Conservation (phyloP, 495 filamentous ascomycete species). For the Clavariopsis aquatica region DNA sequence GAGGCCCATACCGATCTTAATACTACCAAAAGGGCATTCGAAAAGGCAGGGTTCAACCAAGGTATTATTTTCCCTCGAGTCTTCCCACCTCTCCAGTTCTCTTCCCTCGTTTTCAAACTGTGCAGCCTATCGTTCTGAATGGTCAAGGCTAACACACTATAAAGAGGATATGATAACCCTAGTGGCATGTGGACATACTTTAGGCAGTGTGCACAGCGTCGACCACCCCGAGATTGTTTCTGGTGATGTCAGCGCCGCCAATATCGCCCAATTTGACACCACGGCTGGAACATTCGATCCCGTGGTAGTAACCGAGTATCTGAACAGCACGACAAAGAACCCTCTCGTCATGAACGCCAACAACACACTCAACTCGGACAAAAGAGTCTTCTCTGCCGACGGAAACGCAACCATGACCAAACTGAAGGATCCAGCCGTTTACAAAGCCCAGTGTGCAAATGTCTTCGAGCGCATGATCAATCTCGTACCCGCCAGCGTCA, state of each 20-base stretch:
- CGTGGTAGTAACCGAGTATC: constrained; percentile 19
- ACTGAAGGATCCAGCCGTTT: background rate
- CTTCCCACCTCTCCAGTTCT: too few species aligned
- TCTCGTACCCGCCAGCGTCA: constrained; percentile 3
- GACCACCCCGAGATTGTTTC: constrained; percentile 10
- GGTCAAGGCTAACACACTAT: background rate
- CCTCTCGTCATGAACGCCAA: constrained; percentile 22
- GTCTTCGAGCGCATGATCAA: constrained; percentile 14
- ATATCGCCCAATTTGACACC: constrained; percentile 12
- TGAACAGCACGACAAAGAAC: background rate
- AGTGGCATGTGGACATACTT: constrained; percentile 25
- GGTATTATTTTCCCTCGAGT: background rate
- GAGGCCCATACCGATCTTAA: constrained; percentile 18
- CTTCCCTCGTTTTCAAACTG: too few species aligned
- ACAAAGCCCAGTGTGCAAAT: constrained; percentile 9
- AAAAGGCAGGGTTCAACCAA: constrained; percentile 19
- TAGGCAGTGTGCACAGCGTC: constrained; percentile 19
- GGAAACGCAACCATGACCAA: constrained; percentile 19
- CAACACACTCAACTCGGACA: constrained; percentile 6
- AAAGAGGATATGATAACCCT: constrained; percentile 15
- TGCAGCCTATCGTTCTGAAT: too few species aligned
- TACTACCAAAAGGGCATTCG: constrained; percentile 12
- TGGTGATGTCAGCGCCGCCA: constrained; percentile 10
- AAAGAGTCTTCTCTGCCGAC: constrained; percentile 19
- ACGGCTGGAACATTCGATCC: constrained; percentile 16